Base-by-base conservation (phyloP, 331 rosid species). In the Quercus tomentella region DNA sequence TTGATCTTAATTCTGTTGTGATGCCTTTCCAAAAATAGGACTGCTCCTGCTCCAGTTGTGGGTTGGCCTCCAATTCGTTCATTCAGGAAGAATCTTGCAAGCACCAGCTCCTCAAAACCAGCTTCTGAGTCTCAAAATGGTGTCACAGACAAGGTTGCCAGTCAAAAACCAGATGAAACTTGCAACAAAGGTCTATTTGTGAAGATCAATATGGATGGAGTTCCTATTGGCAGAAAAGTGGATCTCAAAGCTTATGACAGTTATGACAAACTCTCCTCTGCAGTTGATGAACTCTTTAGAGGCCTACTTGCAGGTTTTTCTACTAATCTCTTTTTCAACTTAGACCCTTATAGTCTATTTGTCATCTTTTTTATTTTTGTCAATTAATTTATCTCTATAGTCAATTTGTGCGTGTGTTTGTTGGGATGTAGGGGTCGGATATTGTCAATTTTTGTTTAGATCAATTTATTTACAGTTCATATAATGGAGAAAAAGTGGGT, bases 11-110 rank as follows among this genome's bases (percentile, higher is more conserved):
- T 25, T 71, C 4, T 54, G 2, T 20, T 31, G 49, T 43, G 2
- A 73, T 84, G 81, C 57, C 81, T 83, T 68, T 31, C 70, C 14
- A 73, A 45, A 72, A 55, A 71, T 88, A 92, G 98, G 88, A 91
- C 83, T 86, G 97, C 97, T 72, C 97, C 91, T 31, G 92, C 93
- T 61, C 88, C 97, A 51, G 97, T 91, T 43, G 97, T 96, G 85
- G 99, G 99, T 43, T 96, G 99, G 99, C 99, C 99, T 41, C 98
- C 97, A 68, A 87, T 96, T 77, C 91, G 97, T 35, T 91, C 99
- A 2, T 96, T 85, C 77, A 83, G 98, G 81, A 96, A 89, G 92
- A 96, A 92, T 80, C 91, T 91, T 58, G 88, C 90, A 4, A 89
- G 84, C 45, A 86, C 74, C 81, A 87, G 89, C 81, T 33, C 82